These are phyloP conservation scores for Paxillus ammoniavirescens DNA, from an alignment of 768 basidiomycete species.

Conservation along the genomic window DNA sequence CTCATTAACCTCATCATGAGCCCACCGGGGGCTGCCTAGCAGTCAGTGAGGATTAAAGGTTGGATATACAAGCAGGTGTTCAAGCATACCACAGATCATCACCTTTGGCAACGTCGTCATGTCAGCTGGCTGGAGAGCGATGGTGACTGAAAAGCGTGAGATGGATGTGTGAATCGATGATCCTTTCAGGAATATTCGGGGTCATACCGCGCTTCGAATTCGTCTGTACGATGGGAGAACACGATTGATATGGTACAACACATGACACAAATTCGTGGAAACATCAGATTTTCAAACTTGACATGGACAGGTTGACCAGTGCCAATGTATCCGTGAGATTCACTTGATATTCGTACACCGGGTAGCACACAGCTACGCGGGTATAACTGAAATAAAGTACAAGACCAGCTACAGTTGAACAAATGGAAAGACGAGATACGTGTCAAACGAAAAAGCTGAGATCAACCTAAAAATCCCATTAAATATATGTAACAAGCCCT, in stretches of 20 bases:
- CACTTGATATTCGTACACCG: background rate
- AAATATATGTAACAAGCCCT: background rate
- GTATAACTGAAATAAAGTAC: background rate
- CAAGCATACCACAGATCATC: constrained; percentile 28
- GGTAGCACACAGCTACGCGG: background rate
- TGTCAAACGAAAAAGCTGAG: background rate
- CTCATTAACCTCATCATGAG: constrained; percentile 62
- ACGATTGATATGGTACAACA: background rate
- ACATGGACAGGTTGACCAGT: too few relatives aligned
- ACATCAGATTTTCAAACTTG: too few relatives aligned
- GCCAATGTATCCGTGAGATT: background rate
- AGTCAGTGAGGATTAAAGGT: background rate
- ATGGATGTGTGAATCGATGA: background rate
- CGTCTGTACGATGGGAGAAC: background rate
- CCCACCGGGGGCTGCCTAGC: constrained; percentile 71
- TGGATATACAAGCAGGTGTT: background rate
- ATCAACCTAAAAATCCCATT: background rate
- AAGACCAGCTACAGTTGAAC: background rate
- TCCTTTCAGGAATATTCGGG: background rate
- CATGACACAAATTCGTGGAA: background rate
- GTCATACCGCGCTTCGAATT: background rate
- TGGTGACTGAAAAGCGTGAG: background rate
- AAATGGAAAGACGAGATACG: background rate
- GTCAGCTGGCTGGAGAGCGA: too few relatives aligned
- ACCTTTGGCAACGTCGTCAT: constrained; percentile 22